phyloP scores from a whole-genome alignment of 2,329 filamentous ascomycete species.

The Hypomyces rosellus region DNA sequence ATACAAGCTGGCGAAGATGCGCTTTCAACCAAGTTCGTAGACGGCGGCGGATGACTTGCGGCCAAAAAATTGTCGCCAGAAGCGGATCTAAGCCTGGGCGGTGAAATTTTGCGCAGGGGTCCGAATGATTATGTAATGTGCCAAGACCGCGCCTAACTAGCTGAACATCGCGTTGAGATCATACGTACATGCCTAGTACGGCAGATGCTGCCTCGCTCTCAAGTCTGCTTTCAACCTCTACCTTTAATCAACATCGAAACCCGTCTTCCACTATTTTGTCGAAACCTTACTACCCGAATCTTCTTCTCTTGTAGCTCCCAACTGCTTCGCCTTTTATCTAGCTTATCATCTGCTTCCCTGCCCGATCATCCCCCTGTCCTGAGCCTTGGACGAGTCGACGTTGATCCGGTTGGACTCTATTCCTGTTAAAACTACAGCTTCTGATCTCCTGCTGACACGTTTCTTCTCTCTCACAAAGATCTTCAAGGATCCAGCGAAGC shows the following conservation, averaged over 20 bases:
- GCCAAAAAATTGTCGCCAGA: constrained; percentile 6
- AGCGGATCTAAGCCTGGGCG: constrained; percentile 1
- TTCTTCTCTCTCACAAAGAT: constrained; percentile 19
- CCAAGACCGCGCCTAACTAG: no score
- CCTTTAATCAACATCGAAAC: not conserved
- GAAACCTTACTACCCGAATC: not conserved
- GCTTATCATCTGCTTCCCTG: not conserved
- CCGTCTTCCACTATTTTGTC: no score
- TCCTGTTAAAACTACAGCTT: constrained; percentile 23
- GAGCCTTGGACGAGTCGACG: constrained; percentile 31
- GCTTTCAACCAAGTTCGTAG: not conserved
- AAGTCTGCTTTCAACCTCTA: not conserved
- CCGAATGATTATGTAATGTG: not conserved
- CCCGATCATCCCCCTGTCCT: constrained; percentile 19
- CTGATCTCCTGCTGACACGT: constrained; percentile 32
- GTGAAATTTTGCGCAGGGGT: constrained; percentile 1
- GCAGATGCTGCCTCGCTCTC: not conserved
- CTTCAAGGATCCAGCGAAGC: constrained; percentile 13
- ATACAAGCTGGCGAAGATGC: not conserved
- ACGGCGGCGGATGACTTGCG: not conserved
- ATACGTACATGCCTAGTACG: not conserved
- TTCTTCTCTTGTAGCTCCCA: not conserved
- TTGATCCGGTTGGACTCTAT: constrained; percentile 39
- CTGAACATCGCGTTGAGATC: not conserved
- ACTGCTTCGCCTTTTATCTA: not conserved